Base-by-base conservation (phyloP, 208 protist genomes). In the Trypanosomatidae sp. region DNA sequence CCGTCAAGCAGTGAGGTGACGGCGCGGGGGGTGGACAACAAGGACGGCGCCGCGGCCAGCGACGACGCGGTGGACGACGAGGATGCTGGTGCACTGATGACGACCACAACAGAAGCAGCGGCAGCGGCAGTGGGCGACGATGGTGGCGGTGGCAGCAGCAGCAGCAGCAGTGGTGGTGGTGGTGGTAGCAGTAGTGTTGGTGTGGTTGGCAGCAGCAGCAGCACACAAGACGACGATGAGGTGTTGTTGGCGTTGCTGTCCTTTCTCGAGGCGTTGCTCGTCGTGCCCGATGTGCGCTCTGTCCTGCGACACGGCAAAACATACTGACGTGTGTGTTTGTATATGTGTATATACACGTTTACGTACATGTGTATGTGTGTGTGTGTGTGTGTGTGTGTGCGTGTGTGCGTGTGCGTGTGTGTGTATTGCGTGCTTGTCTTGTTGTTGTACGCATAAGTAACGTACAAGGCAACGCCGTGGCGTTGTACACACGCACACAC, bases 211-310 rank as follows among this genome's bases (percentile, higher is more conserved):
- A 16, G 27, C 13, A 28, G 20, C 6, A 28, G 6, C 21, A 33
- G 19, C 20, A 13, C 26, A 3, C 25, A 43, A 4, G 61, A 67
- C 5, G 62, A 67, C 5, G 83, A 92, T 47, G 68, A 81, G 39
- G 72, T 88, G 18, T 56, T 92, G 38, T 72, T 88, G 8, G 38
- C 65, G 0, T 45, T 88, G n/a, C 66, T 88, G 40, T 41, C 71
- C 5, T 68, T 92, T 37, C 55, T 92, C 28, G 83, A 92, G 51
- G 67, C 61, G 7, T 45, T 92, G 48, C 54, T 88, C 18, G 70
- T 81, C 15, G 83, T 83, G 5, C 78, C 83, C 3, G 83, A 92
- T 41, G 83, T 88, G 8, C 61, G 83, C 0, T 88, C 83, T 15
- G 60, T 92, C 25, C 57, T 92, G 20, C 61, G 77, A 3, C 58